These are phyloP conservation scores for Podila horticola DNA, from an alignment of 192 early-diverging fungal species.

Conservation along the genomic window DNA sequence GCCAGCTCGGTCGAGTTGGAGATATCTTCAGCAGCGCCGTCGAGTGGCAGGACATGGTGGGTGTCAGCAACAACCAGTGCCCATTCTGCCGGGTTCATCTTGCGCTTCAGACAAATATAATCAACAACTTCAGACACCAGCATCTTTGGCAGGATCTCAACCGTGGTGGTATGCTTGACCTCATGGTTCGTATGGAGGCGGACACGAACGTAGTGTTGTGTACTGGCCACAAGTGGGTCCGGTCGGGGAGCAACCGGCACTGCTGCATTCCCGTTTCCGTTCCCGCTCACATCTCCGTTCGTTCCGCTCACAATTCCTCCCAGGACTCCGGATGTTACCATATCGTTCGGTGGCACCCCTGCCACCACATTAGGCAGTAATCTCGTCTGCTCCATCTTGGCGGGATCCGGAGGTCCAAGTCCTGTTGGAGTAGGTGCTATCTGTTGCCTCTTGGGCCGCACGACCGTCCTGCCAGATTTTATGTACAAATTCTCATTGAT, in stretches of 20 bases:
- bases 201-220: constrained; percentile 63
- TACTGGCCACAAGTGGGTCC: constrained; percentile 42
- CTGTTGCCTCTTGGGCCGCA: constrained; percentile 34
- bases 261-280: not conserved
- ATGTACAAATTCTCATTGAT: constrained; percentile 57
- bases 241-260: constrained; percentile 8
- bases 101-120: constrained; percentile 87
- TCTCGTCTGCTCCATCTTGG: not conserved
- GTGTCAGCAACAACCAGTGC: constrained; percentile 86
- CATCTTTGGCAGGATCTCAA: constrained; percentile 76
- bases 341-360: constrained; percentile 1
- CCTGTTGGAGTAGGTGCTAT: constrained; percentile 2
- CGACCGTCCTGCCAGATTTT: constrained; percentile 27
- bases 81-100: constrained; percentile 87
- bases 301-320: not conserved
- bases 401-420: constrained; percentile 15
- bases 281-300: not conserved
- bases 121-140: constrained; percentile 86
- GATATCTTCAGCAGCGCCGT: constrained; percentile 79
- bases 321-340: not conserved
- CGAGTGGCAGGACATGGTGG: constrained; percentile 77
- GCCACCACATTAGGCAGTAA: not conserved
- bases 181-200: constrained; percentile 66
- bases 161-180: constrained; percentile 92
- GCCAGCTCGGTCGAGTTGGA: constrained; percentile 72